These are phyloP conservation scores for Zygosaccharomyces bailii DNA, from an alignment of 805 yeast species.

Conservation along the genomic window DNA sequence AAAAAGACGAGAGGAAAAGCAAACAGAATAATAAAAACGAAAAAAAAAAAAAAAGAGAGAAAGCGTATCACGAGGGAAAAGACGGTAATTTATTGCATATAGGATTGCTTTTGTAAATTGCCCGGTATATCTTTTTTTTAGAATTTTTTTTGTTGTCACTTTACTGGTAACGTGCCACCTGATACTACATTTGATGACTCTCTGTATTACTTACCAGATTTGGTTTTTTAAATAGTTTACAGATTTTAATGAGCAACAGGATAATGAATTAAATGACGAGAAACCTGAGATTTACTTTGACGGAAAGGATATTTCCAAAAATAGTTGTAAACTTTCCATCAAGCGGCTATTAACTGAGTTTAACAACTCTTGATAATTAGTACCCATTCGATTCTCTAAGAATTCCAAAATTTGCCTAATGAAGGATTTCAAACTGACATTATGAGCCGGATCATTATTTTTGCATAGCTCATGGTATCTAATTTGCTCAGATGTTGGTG, in stretches of 20 bases:
- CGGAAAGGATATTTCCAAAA: slow-evolving; percentile 19
- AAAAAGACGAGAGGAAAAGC: background rate
- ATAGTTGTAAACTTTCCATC: slow-evolving; percentile 30
- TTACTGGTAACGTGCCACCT: background rate
- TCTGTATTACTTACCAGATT: background rate
- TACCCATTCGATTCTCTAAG: slow-evolving; percentile 29
- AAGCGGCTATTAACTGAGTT: slow-evolving; percentile 22
- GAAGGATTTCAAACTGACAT: slow-evolving; percentile 46
- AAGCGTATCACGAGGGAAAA: background rate
- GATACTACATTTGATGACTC: background rate
- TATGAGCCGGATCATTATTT: slow-evolving; percentile 50
- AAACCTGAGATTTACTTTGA: background rate
- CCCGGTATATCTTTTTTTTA: background rate
- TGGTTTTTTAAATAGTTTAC: background rate
- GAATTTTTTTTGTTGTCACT: background rate
- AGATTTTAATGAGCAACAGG: background rate
- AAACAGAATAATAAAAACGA: background rate
- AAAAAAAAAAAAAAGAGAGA: background rate
- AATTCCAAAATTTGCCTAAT: slow-evolving; percentile 36
- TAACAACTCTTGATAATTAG: slow-evolving; percentile 25
- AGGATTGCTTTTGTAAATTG: background rate
- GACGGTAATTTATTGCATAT: background rate
- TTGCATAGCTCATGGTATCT: slow-evolving; percentile 41
- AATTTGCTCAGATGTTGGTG: slow-evolving; percentile 41
- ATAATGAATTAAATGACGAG: background rate